Conservation (phyloP, 257 asterid species). For the Cynanchum wilfordii region DNA sequence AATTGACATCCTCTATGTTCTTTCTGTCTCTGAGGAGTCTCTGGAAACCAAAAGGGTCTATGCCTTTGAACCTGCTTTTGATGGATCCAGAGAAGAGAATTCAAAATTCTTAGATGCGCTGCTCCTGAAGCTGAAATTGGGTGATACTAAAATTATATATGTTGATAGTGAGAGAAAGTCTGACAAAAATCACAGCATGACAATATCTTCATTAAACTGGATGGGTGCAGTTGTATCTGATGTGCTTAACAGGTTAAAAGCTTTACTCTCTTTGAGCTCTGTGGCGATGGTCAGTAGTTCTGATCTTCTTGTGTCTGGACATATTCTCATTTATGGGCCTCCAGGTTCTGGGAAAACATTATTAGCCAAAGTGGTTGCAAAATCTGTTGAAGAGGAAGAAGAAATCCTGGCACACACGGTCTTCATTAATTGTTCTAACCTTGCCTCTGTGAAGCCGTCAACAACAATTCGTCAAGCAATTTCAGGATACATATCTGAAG, state of each 20-base stretch:
- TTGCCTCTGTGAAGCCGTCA: slow-evolving; percentile 76
- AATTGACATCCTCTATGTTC: slow-evolving; percentile 56
- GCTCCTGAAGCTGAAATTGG: slow-evolving; percentile 61
- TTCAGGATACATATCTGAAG: slow-evolving; percentile 65
- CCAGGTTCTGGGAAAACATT: slow-evolving; percentile 96
- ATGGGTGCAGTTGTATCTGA: slow-evolving; percentile 84
- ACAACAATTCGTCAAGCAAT: slow-evolving; percentile 57
- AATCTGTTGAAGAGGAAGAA: slow-evolving; percentile 55
- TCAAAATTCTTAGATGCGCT: slow-evolving; percentile 46
- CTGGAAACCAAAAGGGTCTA: slow-evolving; percentile 28
- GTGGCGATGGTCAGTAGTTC: slow-evolving; percentile 51
- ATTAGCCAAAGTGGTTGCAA: slow-evolving; percentile 72
- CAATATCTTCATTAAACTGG: slow-evolving; percentile 75
- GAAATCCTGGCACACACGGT: slow-evolving; percentile 81
- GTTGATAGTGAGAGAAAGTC: slow-evolving; percentile 31
- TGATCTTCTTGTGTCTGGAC: slow-evolving; percentile 85
- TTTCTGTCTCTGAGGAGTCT: slow-evolving; percentile 60
- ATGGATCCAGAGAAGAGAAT: slow-evolving; percentile 27
- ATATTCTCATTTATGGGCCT: slow-evolving; percentile 81
- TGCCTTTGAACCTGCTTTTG: slow-evolving; percentile 62
- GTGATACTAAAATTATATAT: slow-evolving; percentile 45
- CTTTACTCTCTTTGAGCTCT: slow-evolving; percentile 59
- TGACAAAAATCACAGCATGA: slow-evolving; percentile 29
- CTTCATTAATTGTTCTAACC: slow-evolving; percentile 68
- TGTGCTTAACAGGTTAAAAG: slow-evolving; percentile 63